Conservation (phyloP, 306 rosid species). For the Chamaecrista fasciculata region DNA sequence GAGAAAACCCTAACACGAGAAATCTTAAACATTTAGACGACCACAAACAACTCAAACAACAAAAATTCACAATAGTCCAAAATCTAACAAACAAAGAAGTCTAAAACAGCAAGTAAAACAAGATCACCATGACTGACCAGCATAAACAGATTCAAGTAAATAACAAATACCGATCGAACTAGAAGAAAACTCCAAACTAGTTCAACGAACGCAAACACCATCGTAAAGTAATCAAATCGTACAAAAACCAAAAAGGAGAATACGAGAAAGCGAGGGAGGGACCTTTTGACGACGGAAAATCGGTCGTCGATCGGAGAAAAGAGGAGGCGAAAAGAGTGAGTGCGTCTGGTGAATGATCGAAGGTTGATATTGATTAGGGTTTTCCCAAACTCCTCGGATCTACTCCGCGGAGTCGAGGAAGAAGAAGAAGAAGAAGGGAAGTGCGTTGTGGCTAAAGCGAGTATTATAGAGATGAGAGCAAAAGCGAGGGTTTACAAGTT, state of each 20-base stretch:
- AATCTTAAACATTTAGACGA: background rate
- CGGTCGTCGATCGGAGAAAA: constrained; percentile 12
- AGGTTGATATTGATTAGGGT: constrained; percentile 31
- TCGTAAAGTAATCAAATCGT: background rate
- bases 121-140: background rate
- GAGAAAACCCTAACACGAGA: background rate
- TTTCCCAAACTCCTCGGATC: constrained; percentile 81
- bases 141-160: background rate
- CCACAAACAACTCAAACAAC: background rate
- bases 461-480: background rate
- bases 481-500: constrained; percentile 13
- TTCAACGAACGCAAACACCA: background rate
- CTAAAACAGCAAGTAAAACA: background rate
- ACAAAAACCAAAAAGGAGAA: background rate
- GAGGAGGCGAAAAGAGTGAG: background rate
- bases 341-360: background rate
- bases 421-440: background rate
- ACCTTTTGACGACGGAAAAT: constrained; percentile 24
- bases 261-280: background rate
- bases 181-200: background rate
- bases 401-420: constrained; percentile 64
- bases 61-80: background rate
- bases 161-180: background rate
- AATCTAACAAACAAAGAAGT: background rate
- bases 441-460: background rate